Evolutionary conservation across 2,329 filamentous ascomycete species (phyloP).

Genomic region (Aspergillus intermedius): DNA sequence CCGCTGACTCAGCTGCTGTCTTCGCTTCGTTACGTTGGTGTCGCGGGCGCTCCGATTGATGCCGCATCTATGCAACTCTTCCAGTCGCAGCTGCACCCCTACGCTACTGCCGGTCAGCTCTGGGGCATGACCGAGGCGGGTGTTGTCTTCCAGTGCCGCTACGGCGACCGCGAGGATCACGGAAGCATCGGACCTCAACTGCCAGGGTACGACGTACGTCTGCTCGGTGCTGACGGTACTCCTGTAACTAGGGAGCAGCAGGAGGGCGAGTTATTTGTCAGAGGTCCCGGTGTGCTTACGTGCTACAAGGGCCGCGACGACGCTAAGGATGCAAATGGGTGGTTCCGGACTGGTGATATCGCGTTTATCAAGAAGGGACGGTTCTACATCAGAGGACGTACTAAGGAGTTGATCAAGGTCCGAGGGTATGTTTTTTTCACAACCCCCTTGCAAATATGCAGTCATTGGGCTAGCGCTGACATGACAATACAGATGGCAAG

Average conservation of each 20-base stretch:
- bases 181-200: constrained; percentile 45
- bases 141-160: constrained; percentile 36
- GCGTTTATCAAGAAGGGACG: constrained; percentile 30
- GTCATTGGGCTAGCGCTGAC: neutral
- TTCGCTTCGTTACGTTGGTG: constrained; percentile 40
- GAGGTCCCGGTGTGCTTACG: constrained; percentile 29
- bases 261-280: constrained; percentile 39
- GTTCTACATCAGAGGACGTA: constrained; percentile 36
- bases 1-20: constrained; percentile 26
- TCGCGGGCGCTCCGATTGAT: constrained; percentile 47
- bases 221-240: constrained; percentile 30
- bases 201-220: constrained; percentile 34
- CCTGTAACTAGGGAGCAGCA: constrained; percentile 22
- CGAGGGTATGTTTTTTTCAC: constrained; percentile 25
- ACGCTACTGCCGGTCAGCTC: constrained; percentile 42
- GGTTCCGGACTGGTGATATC: constrained; percentile 42
- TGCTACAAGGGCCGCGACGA: constrained; percentile 32
- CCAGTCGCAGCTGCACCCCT: constrained; percentile 33
- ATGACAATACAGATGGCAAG: constrained; percentile 36
- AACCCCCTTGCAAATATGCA: neutral
- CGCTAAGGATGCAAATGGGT: constrained; percentile 33
- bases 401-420: constrained; percentile 44
- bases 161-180: constrained; percentile 34
- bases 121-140: constrained; percentile 54
- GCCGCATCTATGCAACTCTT: constrained; percentile 35